phyloP scores from a whole-genome alignment of 1,284 basidiomycete genomes.

The Malassezia pachydermatis region DNA sequence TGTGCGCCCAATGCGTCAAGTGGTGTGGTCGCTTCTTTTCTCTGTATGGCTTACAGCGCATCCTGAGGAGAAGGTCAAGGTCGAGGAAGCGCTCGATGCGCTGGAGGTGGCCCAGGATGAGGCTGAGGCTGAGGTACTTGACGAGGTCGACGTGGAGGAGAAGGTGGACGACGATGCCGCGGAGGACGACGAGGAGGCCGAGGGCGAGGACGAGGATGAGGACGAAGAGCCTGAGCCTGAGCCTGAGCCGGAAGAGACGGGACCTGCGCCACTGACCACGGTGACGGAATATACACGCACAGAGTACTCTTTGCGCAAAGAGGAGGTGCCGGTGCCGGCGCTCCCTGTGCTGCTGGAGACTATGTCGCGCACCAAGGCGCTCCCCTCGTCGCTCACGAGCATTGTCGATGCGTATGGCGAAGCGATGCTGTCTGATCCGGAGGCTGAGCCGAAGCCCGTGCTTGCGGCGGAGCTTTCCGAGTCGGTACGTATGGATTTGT shows the following conservation, averaged over 20 bases:
- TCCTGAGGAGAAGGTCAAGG: conserved; percentile 8
- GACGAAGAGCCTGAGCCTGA: neutral
- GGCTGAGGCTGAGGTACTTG: neutral
- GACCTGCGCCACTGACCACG: conserved; percentile 3
- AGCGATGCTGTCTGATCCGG: neutral
- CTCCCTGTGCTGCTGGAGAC: conserved; percentile 1
- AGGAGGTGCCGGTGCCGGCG: conserved; percentile 12
- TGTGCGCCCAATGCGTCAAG: conserved; percentile 8
- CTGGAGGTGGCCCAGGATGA: neutral
- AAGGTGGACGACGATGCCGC: neutral
- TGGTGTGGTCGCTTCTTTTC: conserved; percentile 12
- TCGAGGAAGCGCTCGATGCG: conserved; percentile 6
- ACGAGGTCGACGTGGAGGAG: conserved; percentile 2
- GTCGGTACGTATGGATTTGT: conserved; percentile 10
- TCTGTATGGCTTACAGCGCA: conserved; percentile 15
- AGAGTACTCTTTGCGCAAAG: conserved; percentile 16
- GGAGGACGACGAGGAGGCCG: neutral
- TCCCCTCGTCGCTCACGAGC: neutral
- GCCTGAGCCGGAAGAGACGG: conserved; percentile 5
- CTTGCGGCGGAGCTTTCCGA: conserved; percentile 9
- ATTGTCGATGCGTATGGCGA: neutral
- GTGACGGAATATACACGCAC: conserved; percentile 20
- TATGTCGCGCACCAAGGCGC: neutral
- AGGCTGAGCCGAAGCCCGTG: conserved; percentile 1
- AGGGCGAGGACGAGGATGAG: neutral